Conservation (phyloP, 1,284 basidiomycete genomes). For the Marasmius sp. region DNA sequence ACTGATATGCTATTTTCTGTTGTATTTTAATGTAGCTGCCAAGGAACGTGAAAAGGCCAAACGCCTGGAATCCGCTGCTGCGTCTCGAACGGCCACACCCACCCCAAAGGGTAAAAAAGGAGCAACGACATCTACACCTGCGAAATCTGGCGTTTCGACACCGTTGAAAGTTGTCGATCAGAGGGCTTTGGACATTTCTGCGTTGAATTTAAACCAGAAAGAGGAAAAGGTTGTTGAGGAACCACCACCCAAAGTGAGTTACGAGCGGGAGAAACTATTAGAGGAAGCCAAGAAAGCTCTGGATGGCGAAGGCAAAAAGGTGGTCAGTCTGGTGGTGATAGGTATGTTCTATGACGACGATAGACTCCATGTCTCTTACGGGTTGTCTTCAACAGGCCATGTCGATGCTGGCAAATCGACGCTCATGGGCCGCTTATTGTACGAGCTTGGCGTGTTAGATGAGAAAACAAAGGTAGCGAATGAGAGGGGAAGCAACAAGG, state of each 20-base stretch:
- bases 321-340: conserved; percentile 88
- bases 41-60: conserved; percentile 78
- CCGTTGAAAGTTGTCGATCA: conserved; percentile 40
- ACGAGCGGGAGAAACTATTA: conserved; percentile 83
- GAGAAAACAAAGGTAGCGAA: conserved; percentile 86
- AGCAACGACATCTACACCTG: conserved; percentile 25
- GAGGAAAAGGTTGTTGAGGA: conserved; percentile 48
- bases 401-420: conserved; percentile 99
- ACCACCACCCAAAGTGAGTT: conserved; percentile 65
- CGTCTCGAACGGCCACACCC: conserved; percentile 46
- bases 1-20: conserved; percentile 32
- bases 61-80: conserved; percentile 33
- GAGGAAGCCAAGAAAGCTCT: conserved; percentile 72
- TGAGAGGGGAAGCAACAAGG: conserved; percentile 88
- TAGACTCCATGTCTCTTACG: conserved; percentile 6
- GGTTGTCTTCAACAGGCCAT: conserved; percentile 60
- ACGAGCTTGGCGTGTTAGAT: conserved; percentile 86
- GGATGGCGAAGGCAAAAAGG: conserved; percentile 63
- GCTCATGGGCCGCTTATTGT: conserved; percentile 91
- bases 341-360: conserved; percentile 52
- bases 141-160: conserved; percentile 31
- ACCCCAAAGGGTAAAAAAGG: conserved; percentile 38
- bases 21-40: conserved; percentile 58
- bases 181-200: conserved; percentile 70
- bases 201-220: conserved; percentile 62